Base-by-base conservation (phyloP, 2,329 filamentous ascomycete genomes). In the Myriosclerotinia curreyana region DNA sequence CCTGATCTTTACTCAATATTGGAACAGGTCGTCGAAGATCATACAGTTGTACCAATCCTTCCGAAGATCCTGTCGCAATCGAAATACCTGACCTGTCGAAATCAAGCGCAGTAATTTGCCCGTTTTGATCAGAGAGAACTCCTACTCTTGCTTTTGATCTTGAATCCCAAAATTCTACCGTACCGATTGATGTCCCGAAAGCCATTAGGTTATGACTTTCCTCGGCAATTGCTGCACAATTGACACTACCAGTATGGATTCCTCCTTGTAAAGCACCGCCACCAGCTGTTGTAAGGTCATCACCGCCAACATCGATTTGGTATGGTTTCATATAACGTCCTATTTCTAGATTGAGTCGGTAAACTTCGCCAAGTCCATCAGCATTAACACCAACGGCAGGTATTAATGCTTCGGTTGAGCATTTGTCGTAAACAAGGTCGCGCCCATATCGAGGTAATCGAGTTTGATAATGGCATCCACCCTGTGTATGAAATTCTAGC, bases 161-260 rank as follows among this genome's bases (percentile, higher is more conserved):
- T 0, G 93, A 85, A 74, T 99, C 95, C 91, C 93, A 99, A 73
- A 98, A 94, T 75, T 99, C 95, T 34, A 98, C 91, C 0, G 94
- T 96, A n/a, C 95, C 94, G 64, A 95, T 80, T 3, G 92, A 93
- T 1, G 95, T 99, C 60, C 96, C 95, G 72, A 99, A 99, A 0
- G 94, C 93, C 42, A 93, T 82, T 5, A 99, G 81, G 64, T 95
- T 95, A 75, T 99, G 95, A 55, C 90, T 93, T 49, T 88, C 84
- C 74, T 97, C 91, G 3, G 95, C 95, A 66, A 96, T 86, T 3
- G 93, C 89, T 15, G 87, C 94, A 9, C 88, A 88, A 74, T 98
- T 97, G 60, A 98, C 92, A 59, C 89, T 88, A 17, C 93, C 92
- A 0, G 91, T 89, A 64, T 88, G 83, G 54, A 97, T 90, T 56